Evolutionary conservation across 768 basidiomycete species (phyloP), one percentile per base, ranked within the genome.

Genomic region (Lentinula guzmanii): DNA sequence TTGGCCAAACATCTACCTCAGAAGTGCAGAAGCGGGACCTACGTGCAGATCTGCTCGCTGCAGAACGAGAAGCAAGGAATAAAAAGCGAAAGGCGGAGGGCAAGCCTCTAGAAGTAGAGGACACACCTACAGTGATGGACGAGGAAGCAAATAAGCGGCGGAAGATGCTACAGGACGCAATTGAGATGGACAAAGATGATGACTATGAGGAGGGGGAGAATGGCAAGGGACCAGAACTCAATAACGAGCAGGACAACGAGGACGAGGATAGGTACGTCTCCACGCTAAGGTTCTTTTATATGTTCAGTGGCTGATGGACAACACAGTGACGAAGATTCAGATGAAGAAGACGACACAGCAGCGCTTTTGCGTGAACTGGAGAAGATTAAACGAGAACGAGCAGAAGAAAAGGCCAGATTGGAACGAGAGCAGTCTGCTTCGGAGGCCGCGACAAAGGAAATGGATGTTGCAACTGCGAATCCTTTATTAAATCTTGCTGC

Each of bases 331-430:
- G 82, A 83, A 7, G 80, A 82, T 6, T 71, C 75, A 0, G 85
- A 86, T 2, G 83, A 89, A 8, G 95, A 96, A 64, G 97, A 68
- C 80, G 21, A 48, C 46, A 21, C 18, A 9, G 21, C 46, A 18
- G 46, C 46, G n/a, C 31, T 99, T 24, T 79, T 99, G 63, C 87
- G 94, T 28, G 97, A 99, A 72, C 81, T 99, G n/a, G 96, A 97
- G 75, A 98, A 96, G 78, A 98, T 98, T 66, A 98, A 97, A 75
- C 88, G 88, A 52, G 95, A 98, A 70, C 83, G 96, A 9, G 95
- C 95, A 10, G 95, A 90, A 68, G 97, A 98, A 74, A 94, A 94
- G 70, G 89, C 82, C 41, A 80, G 91, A 48, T 79, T 85, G 71
- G 96, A 97, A 46, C 79, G 79, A 45, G 93, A 93, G 68, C 82